phyloP scores from a whole-genome alignment of 2,329 filamentous ascomycete genomes.

The Botryotinia globosa region DNA sequence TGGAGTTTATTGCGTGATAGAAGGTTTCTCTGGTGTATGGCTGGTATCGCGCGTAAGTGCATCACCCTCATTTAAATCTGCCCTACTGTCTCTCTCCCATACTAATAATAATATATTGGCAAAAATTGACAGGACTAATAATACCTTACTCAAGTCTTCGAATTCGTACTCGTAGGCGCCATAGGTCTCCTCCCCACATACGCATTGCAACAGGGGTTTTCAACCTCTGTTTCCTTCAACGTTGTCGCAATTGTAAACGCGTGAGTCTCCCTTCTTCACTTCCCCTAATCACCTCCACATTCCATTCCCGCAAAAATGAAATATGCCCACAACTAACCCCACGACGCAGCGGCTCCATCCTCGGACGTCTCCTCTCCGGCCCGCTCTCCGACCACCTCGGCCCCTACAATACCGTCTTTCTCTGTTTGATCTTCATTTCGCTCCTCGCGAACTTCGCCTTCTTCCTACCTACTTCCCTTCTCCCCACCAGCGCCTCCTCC shows the following conservation, averaged over 20 bases:
- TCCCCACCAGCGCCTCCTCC: background rate
- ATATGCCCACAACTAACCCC: conserved; percentile 23
- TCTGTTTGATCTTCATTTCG: conserved; percentile 32
- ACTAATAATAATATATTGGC: too few relatives aligned
- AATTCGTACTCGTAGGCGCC: conserved; percentile 78
- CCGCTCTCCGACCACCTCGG: conserved; percentile 27
- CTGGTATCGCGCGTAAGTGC: conserved; percentile 41
- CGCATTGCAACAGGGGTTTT: conserved; percentile 64
- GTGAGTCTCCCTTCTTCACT: conserved; percentile 25
- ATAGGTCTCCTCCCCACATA: conserved; percentile 81
- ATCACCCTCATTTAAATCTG: background rate
- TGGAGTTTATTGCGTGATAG: conserved; percentile 67
- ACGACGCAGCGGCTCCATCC: conserved; percentile 21
- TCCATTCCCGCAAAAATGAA: conserved; percentile 19
- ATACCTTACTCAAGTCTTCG: conserved; percentile 43
- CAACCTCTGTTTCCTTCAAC: conserved; percentile 66
- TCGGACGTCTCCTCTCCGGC: conserved; percentile 27
- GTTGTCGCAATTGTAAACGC: conserved; percentile 82
- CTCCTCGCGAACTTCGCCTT: background rate
- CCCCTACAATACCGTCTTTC: conserved; percentile 23
- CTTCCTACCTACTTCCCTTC: background rate
- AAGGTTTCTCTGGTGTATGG: conserved; percentile 42
- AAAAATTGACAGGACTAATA: conserved; percentile 4
- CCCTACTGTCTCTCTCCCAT: background rate
- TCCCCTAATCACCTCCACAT: conserved; percentile 23